Conservation (phyloP, 495 filamentous ascomycete species). For the Neurospora tetrasperma region DNA sequence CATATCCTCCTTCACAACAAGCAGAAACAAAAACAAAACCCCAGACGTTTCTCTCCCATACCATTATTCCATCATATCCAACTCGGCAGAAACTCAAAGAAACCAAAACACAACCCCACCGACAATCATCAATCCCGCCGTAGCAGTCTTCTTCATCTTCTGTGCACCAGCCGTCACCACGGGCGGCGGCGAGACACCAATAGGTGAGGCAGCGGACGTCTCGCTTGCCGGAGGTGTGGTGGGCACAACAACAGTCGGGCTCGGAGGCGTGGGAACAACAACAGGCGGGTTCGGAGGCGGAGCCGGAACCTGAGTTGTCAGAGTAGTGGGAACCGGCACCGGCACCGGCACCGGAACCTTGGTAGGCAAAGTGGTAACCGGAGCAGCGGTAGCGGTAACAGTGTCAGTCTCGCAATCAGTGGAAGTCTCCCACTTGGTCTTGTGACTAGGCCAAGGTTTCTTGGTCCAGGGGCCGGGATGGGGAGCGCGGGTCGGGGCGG, state of each 20-base stretch:
- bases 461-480: not conserved
- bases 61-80: not conserved
- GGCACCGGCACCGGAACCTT: not conserved
- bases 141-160: slow-evolving; percentile 1
- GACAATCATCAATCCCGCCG: slow-evolving; percentile 7
- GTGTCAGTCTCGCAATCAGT: not conserved
- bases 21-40: not conserved
- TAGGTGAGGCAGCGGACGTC: not conserved
- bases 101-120: slow-evolving; percentile 7
- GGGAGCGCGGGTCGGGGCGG: not conserved
- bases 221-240: not conserved
- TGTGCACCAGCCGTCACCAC: not conserved
- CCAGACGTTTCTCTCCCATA: not conserved
- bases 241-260: not conserved
- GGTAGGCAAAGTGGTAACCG: not conserved
- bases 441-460: not conserved
- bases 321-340: not conserved
- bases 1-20: not conserved
- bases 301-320: not conserved
- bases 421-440: not conserved
- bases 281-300: not conserved
- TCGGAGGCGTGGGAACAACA: not conserved
- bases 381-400: slow-evolving; percentile 4
- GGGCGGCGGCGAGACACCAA: not conserved
- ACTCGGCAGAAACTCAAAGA: not conserved